Evolutionary conservation across 2,329 filamentous ascomycete genomes (phyloP).

Genomic region (Aspergillus sp.): DNA sequence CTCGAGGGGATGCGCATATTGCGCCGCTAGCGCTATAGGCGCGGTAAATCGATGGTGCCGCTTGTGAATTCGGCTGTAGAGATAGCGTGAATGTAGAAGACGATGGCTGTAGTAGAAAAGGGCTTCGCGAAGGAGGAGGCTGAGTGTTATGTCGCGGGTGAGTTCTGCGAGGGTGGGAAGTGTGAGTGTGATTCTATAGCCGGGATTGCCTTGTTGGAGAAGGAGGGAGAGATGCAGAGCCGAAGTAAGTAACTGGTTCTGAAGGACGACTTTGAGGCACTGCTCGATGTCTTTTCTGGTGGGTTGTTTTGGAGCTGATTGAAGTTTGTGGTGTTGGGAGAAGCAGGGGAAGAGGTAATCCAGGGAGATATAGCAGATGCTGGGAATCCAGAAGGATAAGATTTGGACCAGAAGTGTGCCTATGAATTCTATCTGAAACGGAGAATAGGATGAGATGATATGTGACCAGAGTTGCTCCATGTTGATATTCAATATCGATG

Average conservation of each 20-base stretch:
- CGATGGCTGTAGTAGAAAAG: slow-evolving; percentile 64
- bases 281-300: slow-evolving; percentile 49
- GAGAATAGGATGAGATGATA: background rate
- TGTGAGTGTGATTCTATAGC: background rate
- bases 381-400: slow-evolving; percentile 34
- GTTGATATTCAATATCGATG: background rate
- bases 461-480: slow-evolving; percentile 4
- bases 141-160: slow-evolving; percentile 47
- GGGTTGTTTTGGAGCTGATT: slow-evolving; percentile 57
- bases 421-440: background rate
- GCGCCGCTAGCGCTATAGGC: slow-evolving; percentile 59
- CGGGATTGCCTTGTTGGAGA: slow-evolving; percentile 28
- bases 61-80: slow-evolving; percentile 61
- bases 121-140: slow-evolving; percentile 52
- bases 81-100: slow-evolving; percentile 53
- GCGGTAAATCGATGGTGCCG: slow-evolving; percentile 61
- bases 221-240: slow-evolving; percentile 36
- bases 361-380: slow-evolving; percentile 48
- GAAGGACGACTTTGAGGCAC: slow-evolving; percentile 51
- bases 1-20: slow-evolving; percentile 62
- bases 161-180: slow-evolving; percentile 26
- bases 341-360: slow-evolving; percentile 53
- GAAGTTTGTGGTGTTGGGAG: slow-evolving; percentile 58
- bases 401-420: slow-evolving; percentile 5
- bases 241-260: slow-evolving; percentile 54